Evolutionary conservation across 1,284 basidiomycete genomes (phyloP).

Genomic region (Sanguinoderma infundibulare): DNA sequence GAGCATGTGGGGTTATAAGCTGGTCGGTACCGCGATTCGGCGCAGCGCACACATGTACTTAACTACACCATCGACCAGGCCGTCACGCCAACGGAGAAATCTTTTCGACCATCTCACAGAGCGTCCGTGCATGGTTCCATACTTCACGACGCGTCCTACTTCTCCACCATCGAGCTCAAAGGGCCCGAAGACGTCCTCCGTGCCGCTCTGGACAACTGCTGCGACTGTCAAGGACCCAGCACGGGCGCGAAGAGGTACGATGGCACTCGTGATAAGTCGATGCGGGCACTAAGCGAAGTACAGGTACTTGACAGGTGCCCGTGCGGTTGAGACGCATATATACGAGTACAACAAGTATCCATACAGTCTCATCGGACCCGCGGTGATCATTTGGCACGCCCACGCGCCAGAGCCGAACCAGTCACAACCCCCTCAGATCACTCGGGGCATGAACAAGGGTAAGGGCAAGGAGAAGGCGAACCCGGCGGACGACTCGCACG

Average conservation of each 20-base stretch:
- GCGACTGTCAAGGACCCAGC: constrained; percentile 62
- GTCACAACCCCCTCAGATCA: constrained; percentile 15
- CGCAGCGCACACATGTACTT: constrained; percentile 2
- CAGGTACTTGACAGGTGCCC: constrained; percentile 62
- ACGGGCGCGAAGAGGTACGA: constrained; percentile 61
- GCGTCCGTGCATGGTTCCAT: constrained; percentile 84
- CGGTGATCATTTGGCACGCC: constrained; percentile 77
- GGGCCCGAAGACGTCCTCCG: constrained; percentile 63
- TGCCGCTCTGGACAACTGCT: constrained; percentile 57
- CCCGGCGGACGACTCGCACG: constrained; percentile 20
- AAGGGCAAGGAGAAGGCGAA: constrained; percentile 25
- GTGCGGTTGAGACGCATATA: constrained; percentile 62
- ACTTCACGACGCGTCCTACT: constrained; percentile 88
- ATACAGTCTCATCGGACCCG: constrained; percentile 69
- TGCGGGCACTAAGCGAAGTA: background rate
- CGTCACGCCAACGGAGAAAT: constrained; percentile 85
- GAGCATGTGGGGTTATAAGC: constrained; percentile 86
- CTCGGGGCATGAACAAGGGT: constrained; percentile 19
- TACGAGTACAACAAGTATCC: constrained; percentile 74
- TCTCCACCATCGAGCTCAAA: constrained; percentile 72
- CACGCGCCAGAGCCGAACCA: background rate
- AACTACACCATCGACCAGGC: constrained; percentile 48
- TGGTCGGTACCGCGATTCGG: constrained; percentile 48
- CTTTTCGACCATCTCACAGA: constrained; percentile 87
- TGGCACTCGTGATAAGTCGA: background rate